Percentiles rank a stretch among this genome's conserved stretches.
Conservation (phyloP, 164 flowering plant species). For the Echeveria elegans region DNA sequence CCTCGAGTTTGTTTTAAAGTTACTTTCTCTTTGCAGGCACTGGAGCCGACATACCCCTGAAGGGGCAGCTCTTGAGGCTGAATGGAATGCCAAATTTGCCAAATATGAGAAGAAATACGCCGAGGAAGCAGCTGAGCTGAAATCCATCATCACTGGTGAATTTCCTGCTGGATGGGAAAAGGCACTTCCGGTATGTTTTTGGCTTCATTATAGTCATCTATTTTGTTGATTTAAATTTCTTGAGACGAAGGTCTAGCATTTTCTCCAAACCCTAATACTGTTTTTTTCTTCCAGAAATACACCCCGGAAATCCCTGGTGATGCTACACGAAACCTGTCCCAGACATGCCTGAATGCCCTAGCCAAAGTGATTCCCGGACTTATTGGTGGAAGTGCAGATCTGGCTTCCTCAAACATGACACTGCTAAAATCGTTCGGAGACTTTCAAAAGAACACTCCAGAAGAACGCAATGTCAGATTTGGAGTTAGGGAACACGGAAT, state of each 20-base stretch:
- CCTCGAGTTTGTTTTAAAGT: neutral
- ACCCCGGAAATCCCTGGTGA: constrained; percentile 88
- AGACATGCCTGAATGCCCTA: constrained; percentile 73
- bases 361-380: constrained; percentile 81
- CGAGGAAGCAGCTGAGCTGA: constrained; percentile 81
- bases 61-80: constrained; percentile 87
- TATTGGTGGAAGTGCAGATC: constrained; percentile 97
- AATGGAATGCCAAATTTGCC: constrained; percentile 87
- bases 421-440: constrained; percentile 81
- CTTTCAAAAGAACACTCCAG: constrained; percentile 91
- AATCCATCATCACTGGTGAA: constrained; percentile 55
- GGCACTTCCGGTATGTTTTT: constrained; percentile 79
- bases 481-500: constrained; percentile 96
- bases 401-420: constrained; percentile 99
- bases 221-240: neutral
- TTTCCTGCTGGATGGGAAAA: constrained; percentile 92
- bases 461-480: constrained; percentile 79
- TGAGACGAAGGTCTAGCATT: neutral
- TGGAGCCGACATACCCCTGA: constrained; percentile 84
- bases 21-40: constrained; percentile 16
- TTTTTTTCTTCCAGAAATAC: constrained; percentile 45
- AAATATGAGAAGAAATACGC: constrained; percentile 84
- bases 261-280: neutral
- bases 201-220: neutral
- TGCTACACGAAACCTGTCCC: constrained; percentile 92